Evolutionary conservation across 768 basidiomycete genomes (phyloP).

Genomic region (Leucogyrophana mollusca): DNA sequence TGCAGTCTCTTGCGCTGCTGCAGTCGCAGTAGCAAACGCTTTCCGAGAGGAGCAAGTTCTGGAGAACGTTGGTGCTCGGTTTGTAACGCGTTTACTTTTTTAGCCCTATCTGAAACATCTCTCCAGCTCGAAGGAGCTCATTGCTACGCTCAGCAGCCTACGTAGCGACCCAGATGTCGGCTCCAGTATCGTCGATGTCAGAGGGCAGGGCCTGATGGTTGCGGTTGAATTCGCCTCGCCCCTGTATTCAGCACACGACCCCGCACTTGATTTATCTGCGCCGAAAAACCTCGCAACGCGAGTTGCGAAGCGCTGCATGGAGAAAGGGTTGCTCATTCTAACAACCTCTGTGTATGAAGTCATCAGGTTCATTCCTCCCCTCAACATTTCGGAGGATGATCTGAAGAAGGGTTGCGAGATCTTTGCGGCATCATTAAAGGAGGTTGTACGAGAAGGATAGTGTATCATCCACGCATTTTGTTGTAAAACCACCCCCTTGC

Average conservation of each 20-base stretch:
- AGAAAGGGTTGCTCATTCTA: conserved; percentile 82
- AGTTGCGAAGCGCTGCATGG: conserved; percentile 77
- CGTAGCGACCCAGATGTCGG: conserved; percentile 49
- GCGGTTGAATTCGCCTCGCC: conserved; percentile 77
- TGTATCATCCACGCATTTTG: no score
- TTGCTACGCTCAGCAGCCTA: conserved; percentile 56
- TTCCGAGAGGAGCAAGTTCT: conserved; percentile 81
- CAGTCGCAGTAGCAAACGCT: conserved; percentile 73
- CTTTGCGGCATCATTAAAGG: conserved; percentile 68
- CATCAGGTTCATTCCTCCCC: conserved; percentile 88
- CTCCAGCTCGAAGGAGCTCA: conserved; percentile 71
- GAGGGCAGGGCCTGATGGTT: conserved; percentile 89
- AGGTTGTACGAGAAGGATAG: conserved; percentile 52
- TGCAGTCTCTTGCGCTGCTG: conserved; percentile 90
- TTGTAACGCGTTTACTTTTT: conserved; percentile 11
- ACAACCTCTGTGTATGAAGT: conserved; percentile 90
- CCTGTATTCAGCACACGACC: conserved; percentile 50
- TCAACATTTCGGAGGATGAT: conserved; percentile 78
- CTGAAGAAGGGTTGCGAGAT: conserved; percentile 65
- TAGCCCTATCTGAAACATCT: conserved; percentile 6
- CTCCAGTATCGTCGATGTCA: conserved; percentile 76
- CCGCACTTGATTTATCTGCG: conserved; percentile 32
- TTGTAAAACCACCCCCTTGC: no score
- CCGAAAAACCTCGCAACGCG: conserved; percentile 61
- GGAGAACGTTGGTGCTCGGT: conserved; percentile 76